A percentile compares a stretch with the other conserved stretches of the same genome.
Evolutionary conservation across 169 alveolate species (phyloP).

Genomic region (Amoebophrya sp.): DNA sequence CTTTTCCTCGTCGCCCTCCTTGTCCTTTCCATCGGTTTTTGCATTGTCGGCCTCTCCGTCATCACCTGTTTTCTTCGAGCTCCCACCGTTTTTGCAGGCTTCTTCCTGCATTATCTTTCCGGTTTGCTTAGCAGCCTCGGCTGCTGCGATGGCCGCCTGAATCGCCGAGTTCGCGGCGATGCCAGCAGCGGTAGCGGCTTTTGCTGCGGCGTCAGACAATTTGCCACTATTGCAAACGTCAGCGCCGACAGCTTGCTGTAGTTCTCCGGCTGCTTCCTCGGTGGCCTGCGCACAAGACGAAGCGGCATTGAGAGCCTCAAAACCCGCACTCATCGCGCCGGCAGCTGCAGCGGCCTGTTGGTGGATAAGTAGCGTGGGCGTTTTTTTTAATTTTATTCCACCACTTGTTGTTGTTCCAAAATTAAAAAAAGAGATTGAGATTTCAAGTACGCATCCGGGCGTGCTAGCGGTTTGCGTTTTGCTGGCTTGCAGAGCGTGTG

Average conservation of each 20-base stretch:
- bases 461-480: background rate
- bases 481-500: background rate
- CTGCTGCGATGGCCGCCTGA: background rate
- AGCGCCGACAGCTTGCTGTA: background rate
- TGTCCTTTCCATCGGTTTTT: background rate
- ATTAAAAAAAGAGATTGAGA: no score
- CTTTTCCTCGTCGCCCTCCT: background rate
- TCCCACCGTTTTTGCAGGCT: background rate
- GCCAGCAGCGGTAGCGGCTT: background rate
- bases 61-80: background rate
- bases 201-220: background rate
- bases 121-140: background rate
- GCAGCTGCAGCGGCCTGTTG: background rate
- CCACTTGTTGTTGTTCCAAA: no score
- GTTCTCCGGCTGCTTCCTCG: background rate
- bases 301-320: background rate
- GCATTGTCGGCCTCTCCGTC: background rate
- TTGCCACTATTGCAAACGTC: background rate
- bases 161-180: background rate
- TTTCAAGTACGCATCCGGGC: no score
- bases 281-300: background rate
- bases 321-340: background rate
- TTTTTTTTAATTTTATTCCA: no score
- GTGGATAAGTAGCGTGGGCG: no score
- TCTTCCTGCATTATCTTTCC: background rate